Conservation (phyloP, 345 rosid genomes). For the Citrus australasica region DNA sequence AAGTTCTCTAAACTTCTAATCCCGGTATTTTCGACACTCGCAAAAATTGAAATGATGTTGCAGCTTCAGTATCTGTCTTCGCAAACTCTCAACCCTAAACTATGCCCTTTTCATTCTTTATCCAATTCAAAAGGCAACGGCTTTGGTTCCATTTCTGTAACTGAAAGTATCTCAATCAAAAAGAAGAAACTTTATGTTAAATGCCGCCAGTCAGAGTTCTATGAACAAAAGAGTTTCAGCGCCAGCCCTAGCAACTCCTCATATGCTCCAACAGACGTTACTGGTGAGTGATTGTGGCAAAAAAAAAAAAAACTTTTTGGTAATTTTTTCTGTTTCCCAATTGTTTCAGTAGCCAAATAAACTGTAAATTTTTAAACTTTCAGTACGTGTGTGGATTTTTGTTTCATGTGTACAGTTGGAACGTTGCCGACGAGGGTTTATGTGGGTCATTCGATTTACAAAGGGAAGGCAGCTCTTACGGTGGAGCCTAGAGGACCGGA, state of each 20-base stretch:
- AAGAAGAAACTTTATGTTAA: slow-evolving; percentile 36
- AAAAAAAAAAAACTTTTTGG: background rate
- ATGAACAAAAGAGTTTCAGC: slow-evolving; percentile 32
- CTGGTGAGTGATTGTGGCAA: slow-evolving; percentile 16
- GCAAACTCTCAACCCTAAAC: slow-evolving; percentile 31
- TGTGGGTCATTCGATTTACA: slow-evolving; percentile 84
- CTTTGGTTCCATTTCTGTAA: slow-evolving; percentile 13
- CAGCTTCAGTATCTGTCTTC: slow-evolving; percentile 26
- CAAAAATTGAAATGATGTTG: slow-evolving; percentile 24
- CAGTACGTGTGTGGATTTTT: background rate
- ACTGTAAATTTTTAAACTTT: background rate
- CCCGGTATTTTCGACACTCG: background rate
- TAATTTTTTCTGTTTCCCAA: background rate
- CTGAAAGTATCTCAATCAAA: slow-evolving; percentile 19
- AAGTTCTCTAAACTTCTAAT: background rate
- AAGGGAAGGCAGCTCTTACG: slow-evolving; percentile 93
- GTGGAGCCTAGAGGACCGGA: slow-evolving; percentile 83
- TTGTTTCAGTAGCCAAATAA: background rate
- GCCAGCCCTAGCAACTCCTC: slow-evolving; percentile 28
- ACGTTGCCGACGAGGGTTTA: slow-evolving; percentile 50
- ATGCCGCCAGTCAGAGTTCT: slow-evolving; percentile 63
- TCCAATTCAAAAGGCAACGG: slow-evolving; percentile 12
- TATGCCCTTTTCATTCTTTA: slow-evolving; percentile 7
- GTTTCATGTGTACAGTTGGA: slow-evolving; percentile 31
- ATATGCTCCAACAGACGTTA: slow-evolving; percentile 16